Evolutionary conservation across 2,329 filamentous ascomycete species (phyloP), one percentile per base, ranked within the genome.

Genomic region (Neopestalotiopsis sp.): DNA sequence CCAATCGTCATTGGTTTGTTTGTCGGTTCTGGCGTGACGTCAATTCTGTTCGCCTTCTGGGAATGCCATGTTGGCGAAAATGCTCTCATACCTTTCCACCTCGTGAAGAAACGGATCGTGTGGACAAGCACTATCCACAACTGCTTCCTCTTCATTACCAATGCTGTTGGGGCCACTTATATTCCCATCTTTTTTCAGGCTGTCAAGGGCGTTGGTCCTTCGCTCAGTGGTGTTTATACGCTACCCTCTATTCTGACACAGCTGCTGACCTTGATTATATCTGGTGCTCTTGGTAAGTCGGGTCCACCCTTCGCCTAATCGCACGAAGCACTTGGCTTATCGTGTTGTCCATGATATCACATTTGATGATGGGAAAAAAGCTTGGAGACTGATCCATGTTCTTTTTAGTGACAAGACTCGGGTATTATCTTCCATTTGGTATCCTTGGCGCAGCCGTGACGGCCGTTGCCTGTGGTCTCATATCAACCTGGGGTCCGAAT

Each of bases 201-300:
- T 38, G 63, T 65, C n/a, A 65, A 65, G n/a, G 63, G 63, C 2
- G 74, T 75, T 24, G 71, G 71, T 1, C 74, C 77, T 4, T 73
- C 75, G 1, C 56, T 78, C 66, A 79, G 78, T 34, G 78, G 77
- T 38, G 73, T 79, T 2, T 76, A 78, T 64, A 72, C 78, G 72
- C 69, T 79, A 49, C 77, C 78, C 1, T 73, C 73, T 49, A 76
- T 75, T 45, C 30, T 74, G 42, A 74, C 75, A 77, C 72, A 76
- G 17, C 42, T 92, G n/a, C 85, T 89, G 0, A 90, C 91, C 57
- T 84, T 89, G 0, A 89, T 92, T 59, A 81, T 89, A 12, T 73
- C 74, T 1, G 76, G 77, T 14, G 68, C 34, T 7, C 52, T 77
- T 57, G 67, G 77, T 78, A 57, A 65, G 70, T 69, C 4, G 30